Conservation (phyloP, 441 rosid genomes). For the Arabidopsis hybrid region DNA sequence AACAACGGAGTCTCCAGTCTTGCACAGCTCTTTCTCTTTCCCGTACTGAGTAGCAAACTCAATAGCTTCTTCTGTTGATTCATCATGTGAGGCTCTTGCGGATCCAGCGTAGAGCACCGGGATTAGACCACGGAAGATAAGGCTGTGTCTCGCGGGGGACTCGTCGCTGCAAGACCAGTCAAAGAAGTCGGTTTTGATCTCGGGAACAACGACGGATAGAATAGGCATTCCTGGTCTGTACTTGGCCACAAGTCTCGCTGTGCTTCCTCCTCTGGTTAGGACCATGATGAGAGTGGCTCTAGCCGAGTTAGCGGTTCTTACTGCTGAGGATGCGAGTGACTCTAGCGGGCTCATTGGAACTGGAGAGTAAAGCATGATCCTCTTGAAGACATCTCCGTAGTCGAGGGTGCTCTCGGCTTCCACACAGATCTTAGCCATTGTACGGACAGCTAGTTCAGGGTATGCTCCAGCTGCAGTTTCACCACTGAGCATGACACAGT, state of each 20-base stretch:
- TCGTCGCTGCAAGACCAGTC: conserved; percentile 95
- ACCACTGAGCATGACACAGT: conserved; percentile 97
- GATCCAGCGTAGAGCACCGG: conserved; percentile 85
- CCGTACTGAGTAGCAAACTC: conserved; percentile 76
- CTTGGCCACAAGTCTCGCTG: conserved; percentile 94
- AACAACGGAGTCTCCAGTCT: conserved; percentile 82
- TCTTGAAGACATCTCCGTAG: conserved; percentile 84
- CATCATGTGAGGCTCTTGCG: conserved; percentile 82
- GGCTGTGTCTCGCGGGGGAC: conserved; percentile 92
- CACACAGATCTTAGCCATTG: conserved; percentile 88
- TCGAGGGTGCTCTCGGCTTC: conserved; percentile 92
- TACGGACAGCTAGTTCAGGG: conserved; percentile 87
- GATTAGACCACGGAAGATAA: conserved; percentile 77
- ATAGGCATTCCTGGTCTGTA: conserved; percentile 93
- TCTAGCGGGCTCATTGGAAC: conserved; percentile 98
- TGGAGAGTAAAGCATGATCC: conserved; percentile 76
- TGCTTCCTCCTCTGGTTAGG: conserved; percentile 91
- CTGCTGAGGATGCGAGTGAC: conserved; percentile 92
- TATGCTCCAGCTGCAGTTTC: conserved; percentile 99
- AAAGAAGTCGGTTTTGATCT: conserved; percentile 78
- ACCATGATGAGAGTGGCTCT: conserved; percentile 83
- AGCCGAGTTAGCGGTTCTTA: conserved; percentile 86
- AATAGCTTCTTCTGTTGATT: conserved; percentile 86
- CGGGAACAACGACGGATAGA: conserved; percentile 86
- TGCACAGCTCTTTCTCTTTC: conserved; percentile 71